Evolutionary conservation across 805 yeast species (phyloP).

Genomic region (Yamadazyma sp.): DNA sequence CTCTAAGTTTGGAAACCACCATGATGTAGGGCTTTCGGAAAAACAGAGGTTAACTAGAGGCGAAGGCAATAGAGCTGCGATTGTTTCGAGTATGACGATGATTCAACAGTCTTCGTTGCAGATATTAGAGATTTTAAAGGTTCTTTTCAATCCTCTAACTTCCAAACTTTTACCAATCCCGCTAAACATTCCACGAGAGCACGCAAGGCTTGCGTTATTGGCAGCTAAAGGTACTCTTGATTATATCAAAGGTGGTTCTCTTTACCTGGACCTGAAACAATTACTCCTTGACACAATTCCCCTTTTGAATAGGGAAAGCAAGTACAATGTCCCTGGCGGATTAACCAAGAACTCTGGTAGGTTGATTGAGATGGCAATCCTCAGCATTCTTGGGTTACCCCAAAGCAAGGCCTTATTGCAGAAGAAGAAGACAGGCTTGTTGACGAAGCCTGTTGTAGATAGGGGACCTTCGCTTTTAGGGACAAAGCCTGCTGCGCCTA

Average conservation of each 20-base stretch:
- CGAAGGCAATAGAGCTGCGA: constrained; percentile 29
- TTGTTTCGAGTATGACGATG: constrained; percentile 57
- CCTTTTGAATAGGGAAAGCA: constrained; percentile 52
- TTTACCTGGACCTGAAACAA: constrained; percentile 66
- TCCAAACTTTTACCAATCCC: constrained; percentile 62
- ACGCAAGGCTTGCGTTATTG: constrained; percentile 59
- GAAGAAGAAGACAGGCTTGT: constrained; percentile 22
- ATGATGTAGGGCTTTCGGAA: constrained; percentile 40
- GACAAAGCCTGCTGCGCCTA: not conserved
- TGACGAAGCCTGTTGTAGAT: constrained; percentile 24
- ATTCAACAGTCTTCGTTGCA: constrained; percentile 68
- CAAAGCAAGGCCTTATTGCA: constrained; percentile 19
- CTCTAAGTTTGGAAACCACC: constrained; percentile 42
- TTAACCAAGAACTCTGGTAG: constrained; percentile 56
- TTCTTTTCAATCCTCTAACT: constrained; percentile 35
- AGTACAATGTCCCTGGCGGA: constrained; percentile 58
- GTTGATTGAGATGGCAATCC: constrained; percentile 58
- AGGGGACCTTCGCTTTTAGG: constrained; percentile 19
- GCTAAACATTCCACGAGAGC: constrained; percentile 58
- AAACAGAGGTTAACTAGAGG: constrained; percentile 39
- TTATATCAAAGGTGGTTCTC: constrained; percentile 78
- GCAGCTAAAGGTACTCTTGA: constrained; percentile 79
- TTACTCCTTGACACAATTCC: constrained; percentile 51
- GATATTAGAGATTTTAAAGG: constrained; percentile 52
- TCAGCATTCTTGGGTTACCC: constrained; percentile 59